Conservation (phyloP, 2,329 filamentous ascomycete species). For the Didymella glomerata region DNA sequence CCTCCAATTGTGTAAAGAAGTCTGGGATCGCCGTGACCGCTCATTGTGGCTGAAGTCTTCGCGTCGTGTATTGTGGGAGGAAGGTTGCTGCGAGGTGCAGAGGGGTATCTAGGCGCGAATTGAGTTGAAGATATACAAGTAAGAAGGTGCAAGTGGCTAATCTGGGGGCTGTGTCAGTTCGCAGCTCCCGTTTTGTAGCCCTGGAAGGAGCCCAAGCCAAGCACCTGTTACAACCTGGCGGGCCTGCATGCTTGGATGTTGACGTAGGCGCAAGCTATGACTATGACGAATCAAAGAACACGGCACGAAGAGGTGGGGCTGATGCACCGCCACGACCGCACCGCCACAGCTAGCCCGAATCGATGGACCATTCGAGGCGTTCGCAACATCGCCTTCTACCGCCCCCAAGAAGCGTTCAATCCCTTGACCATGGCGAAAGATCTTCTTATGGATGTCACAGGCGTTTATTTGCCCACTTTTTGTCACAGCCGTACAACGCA, state of each 20-base stretch:
- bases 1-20: slow-evolving; percentile 72
- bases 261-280: slow-evolving; percentile 9
- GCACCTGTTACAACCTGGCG: slow-evolving; percentile 13
- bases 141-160: slow-evolving; percentile 10
- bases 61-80: not conserved
- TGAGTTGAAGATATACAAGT: slow-evolving; percentile 6
- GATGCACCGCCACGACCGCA: not conserved
- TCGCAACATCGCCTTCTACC: not conserved
- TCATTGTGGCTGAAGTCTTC: slow-evolving; percentile 46
- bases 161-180: slow-evolving; percentile 19
- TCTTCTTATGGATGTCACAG: not conserved
- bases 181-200: slow-evolving; percentile 7
- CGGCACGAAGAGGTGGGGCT: not conserved
- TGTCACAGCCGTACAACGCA: too few species aligned
- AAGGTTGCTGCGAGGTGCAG: not conserved
- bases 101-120: not conserved
- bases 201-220: slow-evolving; percentile 16
- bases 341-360: not conserved
- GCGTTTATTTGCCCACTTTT: too few species aligned
- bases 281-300: slow-evolving; percentile 11
- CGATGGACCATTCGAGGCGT: slow-evolving; percentile 5
- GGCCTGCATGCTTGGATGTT: slow-evolving; percentile 11
- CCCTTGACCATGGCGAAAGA: not conserved
- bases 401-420: not conserved
- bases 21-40: slow-evolving; percentile 63